Evolutionary conservation across 2,329 filamentous ascomycete species (phyloP).

Genomic region (Mollisia scopiformis): DNA sequence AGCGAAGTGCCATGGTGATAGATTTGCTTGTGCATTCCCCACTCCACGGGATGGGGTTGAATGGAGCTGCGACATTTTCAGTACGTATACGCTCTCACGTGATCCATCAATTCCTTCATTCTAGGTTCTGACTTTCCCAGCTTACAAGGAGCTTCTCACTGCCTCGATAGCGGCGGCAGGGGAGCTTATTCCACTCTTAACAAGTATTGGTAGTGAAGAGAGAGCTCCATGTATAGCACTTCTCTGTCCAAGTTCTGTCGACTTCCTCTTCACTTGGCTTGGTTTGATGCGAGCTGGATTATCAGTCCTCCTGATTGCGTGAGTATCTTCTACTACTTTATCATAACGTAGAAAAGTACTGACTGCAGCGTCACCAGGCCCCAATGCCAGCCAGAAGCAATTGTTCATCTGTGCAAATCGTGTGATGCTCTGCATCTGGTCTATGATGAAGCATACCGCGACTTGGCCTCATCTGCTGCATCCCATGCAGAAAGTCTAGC

Average conservation of each 20-base stretch:
- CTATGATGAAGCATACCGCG: neutral
- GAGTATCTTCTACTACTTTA: constrained; percentile 21
- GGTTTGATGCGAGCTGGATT: constrained; percentile 58
- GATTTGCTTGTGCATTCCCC: constrained; percentile 55
- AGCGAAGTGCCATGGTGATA: constrained; percentile 40
- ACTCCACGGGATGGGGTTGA: constrained; percentile 26
- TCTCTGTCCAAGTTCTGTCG: constrained; percentile 56
- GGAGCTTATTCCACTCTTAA: neutral
- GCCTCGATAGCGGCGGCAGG: neutral
- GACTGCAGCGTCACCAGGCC: constrained; percentile 40
- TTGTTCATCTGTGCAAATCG: neutral
- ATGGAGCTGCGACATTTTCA: constrained; percentile 18
- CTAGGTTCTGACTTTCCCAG: neutral
- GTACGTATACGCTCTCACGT: constrained; percentile 7
- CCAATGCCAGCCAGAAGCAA: constrained; percentile 32
- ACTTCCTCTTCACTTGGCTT: constrained; percentile 63
- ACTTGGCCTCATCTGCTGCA: neutral
- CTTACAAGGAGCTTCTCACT: neutral
- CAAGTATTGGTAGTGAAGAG: neutral
- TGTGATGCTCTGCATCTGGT: neutral
- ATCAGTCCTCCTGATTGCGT: constrained; percentile 60
- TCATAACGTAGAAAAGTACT: neutral
- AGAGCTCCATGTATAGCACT: constrained; percentile 47
- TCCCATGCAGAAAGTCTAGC: neutral
- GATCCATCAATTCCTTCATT: neutral